A percentile compares a stretch with the other conserved stretches of the same genome.
Evolutionary conservation across 352 stramenopile genomes (phyloP).

Genomic region (Globisporangium heterothallicum): DNA sequence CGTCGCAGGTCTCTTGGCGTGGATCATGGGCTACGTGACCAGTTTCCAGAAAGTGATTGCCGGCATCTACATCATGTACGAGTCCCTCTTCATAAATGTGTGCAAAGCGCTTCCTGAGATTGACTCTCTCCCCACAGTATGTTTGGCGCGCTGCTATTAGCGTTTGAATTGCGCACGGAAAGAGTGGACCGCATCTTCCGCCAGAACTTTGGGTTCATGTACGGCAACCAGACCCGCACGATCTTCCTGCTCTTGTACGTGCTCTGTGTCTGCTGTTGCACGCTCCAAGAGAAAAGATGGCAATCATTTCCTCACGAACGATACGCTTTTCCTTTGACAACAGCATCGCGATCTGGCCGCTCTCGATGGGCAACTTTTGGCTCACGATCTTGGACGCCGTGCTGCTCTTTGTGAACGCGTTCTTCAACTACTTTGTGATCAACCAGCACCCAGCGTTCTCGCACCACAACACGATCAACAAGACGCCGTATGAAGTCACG

Average conservation of each 20-base stretch:
- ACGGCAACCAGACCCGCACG: slow-evolving; percentile 84
- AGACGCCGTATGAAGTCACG: slow-evolving; percentile 1
- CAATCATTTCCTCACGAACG: slow-evolving; percentile 1
- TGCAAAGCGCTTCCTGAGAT: too few relatives aligned
- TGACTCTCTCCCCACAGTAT: too few relatives aligned
- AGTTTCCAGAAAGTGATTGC: slow-evolving; percentile 81
- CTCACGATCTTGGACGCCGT: slow-evolving; percentile 85
- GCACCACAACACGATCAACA: slow-evolving; percentile 18
- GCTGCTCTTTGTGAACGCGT: slow-evolving; percentile 84
- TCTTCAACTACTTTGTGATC: slow-evolving; percentile 91
- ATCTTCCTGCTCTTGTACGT: slow-evolving; percentile 86
- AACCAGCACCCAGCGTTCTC: slow-evolving; percentile 70
- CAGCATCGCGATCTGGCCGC: slow-evolving; percentile 85
- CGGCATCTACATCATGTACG: slow-evolving; percentile 86
- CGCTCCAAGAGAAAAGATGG: too few relatives aligned
- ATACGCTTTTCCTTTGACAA: neutral
- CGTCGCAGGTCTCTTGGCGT: slow-evolving; percentile 60
- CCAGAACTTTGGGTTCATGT: slow-evolving; percentile 89
- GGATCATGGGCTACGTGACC: slow-evolving; percentile 73
- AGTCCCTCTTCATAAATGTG: too few relatives aligned
- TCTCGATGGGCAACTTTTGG: slow-evolving; percentile 89
- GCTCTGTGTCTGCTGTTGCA: neutral
- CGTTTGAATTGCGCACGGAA: slow-evolving; percentile 81
- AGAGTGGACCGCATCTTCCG: slow-evolving; percentile 76
- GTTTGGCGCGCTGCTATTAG: slow-evolving; percentile 72